phyloP scores from a whole-genome alignment of 768 basidiomycete genomes.

The Lanmaoa pseudosensibilis region DNA sequence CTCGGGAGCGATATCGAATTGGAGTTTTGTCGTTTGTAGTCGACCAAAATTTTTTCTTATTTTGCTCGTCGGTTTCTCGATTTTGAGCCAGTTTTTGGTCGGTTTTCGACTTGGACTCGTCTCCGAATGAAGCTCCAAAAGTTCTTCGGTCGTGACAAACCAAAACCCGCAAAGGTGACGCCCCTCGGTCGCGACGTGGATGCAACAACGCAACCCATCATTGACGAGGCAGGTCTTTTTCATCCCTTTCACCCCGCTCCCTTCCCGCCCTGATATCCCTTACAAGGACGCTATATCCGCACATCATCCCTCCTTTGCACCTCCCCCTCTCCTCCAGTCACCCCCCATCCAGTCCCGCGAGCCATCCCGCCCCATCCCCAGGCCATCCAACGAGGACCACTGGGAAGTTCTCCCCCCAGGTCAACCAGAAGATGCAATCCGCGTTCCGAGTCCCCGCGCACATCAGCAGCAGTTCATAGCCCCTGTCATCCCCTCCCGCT shows the following conservation, averaged over 20 bases:
- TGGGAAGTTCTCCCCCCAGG: slow-evolving; percentile 45
- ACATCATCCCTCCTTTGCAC: slow-evolving; percentile 18
- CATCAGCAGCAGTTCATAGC: slow-evolving; percentile 29
- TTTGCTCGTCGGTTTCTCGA: not conserved
- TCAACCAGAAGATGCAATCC: slow-evolving; percentile 25
- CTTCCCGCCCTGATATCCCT: not conserved
- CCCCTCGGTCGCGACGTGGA: slow-evolving; percentile 26
- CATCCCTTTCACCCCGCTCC: not conserved
- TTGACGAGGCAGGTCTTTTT: slow-evolving; percentile 32
- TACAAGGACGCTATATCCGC: slow-evolving; percentile 27
- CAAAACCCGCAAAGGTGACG: slow-evolving; percentile 37
- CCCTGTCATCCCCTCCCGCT: slow-evolving; percentile 43
- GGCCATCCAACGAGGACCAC: slow-evolving; percentile 41
- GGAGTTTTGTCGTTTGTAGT: not conserved
- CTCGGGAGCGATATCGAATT: slow-evolving; percentile 18
- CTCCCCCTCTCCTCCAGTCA: not conserved
- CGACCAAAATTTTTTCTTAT: not conserved
- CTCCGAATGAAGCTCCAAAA: slow-evolving; percentile 52
- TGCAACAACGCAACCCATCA: slow-evolving; percentile 19
- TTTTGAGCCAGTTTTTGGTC: not conserved
- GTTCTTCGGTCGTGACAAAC: slow-evolving; percentile 55
- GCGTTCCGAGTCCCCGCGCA: slow-evolving; percentile 22
- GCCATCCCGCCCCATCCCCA: slow-evolving; percentile 26
- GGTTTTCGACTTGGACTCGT: not conserved
- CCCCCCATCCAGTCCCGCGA: slow-evolving; percentile 8